Percentiles rank a stretch among this genome's conserved stretches.
phyloP scores from a whole-genome alignment of 2,329 filamentous ascomycete species.

The Aspergillus flavus region DNA sequence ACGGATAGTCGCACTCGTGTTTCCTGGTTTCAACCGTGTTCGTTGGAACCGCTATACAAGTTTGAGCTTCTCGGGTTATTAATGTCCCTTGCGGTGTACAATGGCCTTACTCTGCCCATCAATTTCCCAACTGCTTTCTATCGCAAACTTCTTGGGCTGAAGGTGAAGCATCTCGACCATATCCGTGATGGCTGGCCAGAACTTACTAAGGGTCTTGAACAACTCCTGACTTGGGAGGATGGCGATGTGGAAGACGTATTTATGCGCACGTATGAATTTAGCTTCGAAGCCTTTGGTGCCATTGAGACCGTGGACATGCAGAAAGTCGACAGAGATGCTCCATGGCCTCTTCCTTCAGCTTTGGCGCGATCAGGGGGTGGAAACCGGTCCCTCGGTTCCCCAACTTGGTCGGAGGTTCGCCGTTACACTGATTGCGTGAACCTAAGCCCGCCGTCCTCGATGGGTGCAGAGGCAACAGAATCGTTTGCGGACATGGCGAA shows the following conservation, averaged over 20 bases:
- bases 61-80: conserved; percentile 86
- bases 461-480: conserved; percentile 23
- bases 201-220: conserved; percentile 72
- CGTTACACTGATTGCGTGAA: conserved; percentile 21
- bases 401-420: conserved; percentile 28
- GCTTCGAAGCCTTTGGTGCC: conserved; percentile 61
- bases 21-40: conserved; percentile 85
- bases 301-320: conserved; percentile 60
- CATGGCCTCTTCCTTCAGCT: conserved; percentile 34
- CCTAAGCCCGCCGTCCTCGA: conserved; percentile 26
- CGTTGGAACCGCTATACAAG: conserved; percentile 81
- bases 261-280: conserved; percentile 84
- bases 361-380: conserved; percentile 9
- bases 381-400: conserved; percentile 11
- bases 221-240: conserved; percentile 76
- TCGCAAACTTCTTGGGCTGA: conserved; percentile 71
- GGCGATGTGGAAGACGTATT: conserved; percentile 82
- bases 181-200: conserved; percentile 88
- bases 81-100: conserved; percentile 89
- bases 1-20: conserved; percentile 75
- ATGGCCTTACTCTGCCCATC: conserved; percentile 86
- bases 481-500: conserved; percentile 24
- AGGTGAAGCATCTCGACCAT: conserved; percentile 70
- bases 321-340: conserved; percentile 39
- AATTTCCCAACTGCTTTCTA: conserved; percentile 88